These are phyloP conservation scores for Trichoderma parareesei DNA, from an alignment of 495 filamentous ascomycete species.

Conservation along the genomic window DNA sequence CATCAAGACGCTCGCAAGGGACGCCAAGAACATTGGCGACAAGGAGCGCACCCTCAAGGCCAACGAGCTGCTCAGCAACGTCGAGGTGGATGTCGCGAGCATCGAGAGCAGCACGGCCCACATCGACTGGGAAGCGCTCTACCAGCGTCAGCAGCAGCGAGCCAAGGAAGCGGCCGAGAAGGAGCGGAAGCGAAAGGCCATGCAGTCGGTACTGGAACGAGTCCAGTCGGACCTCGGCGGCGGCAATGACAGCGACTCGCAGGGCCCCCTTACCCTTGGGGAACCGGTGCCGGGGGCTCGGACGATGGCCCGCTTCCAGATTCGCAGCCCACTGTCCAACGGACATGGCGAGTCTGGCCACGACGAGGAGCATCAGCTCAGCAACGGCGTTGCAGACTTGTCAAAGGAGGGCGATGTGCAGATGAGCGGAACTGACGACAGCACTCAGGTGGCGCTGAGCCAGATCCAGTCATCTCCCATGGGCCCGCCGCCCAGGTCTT, in stretches of 20 bases:
- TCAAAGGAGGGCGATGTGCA: slow-evolving; percentile 41
- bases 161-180: slow-evolving; percentile 58
- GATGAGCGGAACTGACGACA: slow-evolving; percentile 53
- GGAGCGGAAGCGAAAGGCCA: slow-evolving; percentile 44
- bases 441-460: slow-evolving; percentile 28
- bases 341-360: slow-evolving; percentile 39
- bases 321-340: slow-evolving; percentile 41
- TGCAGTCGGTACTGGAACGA: slow-evolving; percentile 30
- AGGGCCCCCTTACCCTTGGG: slow-evolving; percentile 54
- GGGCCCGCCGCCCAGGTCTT: slow-evolving; percentile 24
- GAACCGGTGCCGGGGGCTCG: slow-evolving; percentile 44
- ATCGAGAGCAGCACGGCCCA: slow-evolving; percentile 47
- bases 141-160: slow-evolving; percentile 63
- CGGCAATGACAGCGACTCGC: slow-evolving; percentile 25
- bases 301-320: slow-evolving; percentile 38
- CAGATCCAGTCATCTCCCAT: slow-evolving; percentile 19
- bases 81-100: slow-evolving; percentile 76
- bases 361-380: slow-evolving; percentile 31
- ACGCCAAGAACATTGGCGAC: slow-evolving; percentile 68
- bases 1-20: slow-evolving; percentile 71
- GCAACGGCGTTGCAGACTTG: slow-evolving; percentile 55
- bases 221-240: slow-evolving; percentile 28
- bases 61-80: slow-evolving; percentile 83
- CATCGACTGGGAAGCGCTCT: slow-evolving; percentile 45
- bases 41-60: slow-evolving; percentile 71